These are phyloP conservation scores for Acacia pycnantha DNA, from an alignment of 331 rosid species.

Conservation along the genomic window DNA sequence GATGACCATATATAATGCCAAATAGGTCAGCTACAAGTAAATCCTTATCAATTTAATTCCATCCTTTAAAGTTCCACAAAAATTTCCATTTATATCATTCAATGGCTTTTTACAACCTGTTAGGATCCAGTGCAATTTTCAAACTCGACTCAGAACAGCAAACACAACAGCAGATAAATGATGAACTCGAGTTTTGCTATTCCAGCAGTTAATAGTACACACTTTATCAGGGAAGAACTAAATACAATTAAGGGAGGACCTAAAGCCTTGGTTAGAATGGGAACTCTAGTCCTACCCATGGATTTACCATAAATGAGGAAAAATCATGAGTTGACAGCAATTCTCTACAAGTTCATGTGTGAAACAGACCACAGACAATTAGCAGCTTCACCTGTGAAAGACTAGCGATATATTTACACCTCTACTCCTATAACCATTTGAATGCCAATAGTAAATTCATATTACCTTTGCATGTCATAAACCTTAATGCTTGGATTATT, in stretches of 20 bases:
- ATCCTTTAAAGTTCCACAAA: not conserved
- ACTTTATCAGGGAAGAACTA: not conserved
- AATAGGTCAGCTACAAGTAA: constrained; percentile 17
- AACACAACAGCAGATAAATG: not conserved
- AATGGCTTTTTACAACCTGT: not conserved
- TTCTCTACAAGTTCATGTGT: constrained; percentile 10
- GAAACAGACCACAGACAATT: constrained; percentile 12
- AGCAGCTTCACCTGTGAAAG: not conserved
- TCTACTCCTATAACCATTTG: constrained; percentile 20
- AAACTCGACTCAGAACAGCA: not conserved
- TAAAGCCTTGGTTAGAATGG: not conserved
- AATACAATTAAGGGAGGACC: not conserved
- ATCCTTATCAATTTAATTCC: constrained; percentile 12
- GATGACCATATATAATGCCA: constrained; percentile 13
- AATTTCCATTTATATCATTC: not conserved
- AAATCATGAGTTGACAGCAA: constrained; percentile 26
- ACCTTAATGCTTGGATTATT: constrained; percentile 70
- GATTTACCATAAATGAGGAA: constrained; percentile 20
- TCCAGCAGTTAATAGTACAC: not conserved
- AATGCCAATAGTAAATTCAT: constrained; percentile 11
- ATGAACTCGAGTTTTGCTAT: not conserved
- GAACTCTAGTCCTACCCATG: constrained; percentile 13
- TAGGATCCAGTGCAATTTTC: not conserved
- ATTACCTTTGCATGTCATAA: constrained; percentile 91
- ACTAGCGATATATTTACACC: not conserved